Evolutionary conservation across 225 moss, liverwort and hornwort genomes (phyloP), one percentile per base, ranked within the genome.

Genomic region (Sphagnum tenellum): DNA sequence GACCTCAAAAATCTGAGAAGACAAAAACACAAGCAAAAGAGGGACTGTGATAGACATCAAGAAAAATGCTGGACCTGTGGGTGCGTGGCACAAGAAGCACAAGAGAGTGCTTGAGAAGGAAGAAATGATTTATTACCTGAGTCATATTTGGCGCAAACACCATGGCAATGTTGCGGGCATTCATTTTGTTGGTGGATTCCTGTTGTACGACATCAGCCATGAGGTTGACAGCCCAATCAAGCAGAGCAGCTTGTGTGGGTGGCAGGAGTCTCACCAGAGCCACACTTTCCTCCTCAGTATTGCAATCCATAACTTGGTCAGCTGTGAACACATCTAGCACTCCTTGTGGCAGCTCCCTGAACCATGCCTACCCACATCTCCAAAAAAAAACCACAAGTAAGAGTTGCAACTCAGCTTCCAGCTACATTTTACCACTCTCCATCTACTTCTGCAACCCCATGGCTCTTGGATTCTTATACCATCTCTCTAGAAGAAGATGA

Each of bases 121-220:
- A 29, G 29, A 29, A 29, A 29, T 29, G 29, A 29, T 29, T 29
- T 29, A 29, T 29, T 76, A 98, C 96, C 93, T 98, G 96, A 8
- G 96, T 98, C 96, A 98, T 93, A 69, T 98, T 98, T 2, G 96
- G 96, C 4, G 96, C 96, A 5, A 98, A 98, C 5, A 98, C 96
- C 96, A 98, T 98, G 44, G 96, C 96, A 46, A 98, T 98, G 64
- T 98, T 98, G 70, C 90, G 87, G 9, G 96, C 93, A n/a, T 98
- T 98, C 96, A 98, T 98, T 71, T 98, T 98, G 65, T 98, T 98
- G 60, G 77, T 56, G 12, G 67, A 71, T 67, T 98, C 96, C 75
- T 98, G 93, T 74, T 98, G 93, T 5, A 92, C 96, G 3, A 98
- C 96, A 59, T 98, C 96, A 13, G 93, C 93, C 96, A 98, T 98